phyloP scores from a whole-genome alignment of 2,329 filamentous ascomycete species.

The Chaetomiaceae sp. region DNA sequence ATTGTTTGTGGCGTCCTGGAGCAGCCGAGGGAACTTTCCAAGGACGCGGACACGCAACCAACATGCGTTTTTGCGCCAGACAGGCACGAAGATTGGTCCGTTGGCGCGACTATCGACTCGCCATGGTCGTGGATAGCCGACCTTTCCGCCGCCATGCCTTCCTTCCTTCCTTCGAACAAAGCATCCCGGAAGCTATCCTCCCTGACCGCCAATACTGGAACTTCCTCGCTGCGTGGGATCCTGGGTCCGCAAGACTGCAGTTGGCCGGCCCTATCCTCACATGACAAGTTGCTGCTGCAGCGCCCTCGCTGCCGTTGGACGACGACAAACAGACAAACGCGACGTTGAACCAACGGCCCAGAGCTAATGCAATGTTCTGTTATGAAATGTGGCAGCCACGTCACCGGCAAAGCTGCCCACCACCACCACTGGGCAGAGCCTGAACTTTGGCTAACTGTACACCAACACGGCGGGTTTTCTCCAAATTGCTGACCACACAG shows the following conservation, averaged over 20 bases:
- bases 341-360: not conserved
- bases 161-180: not conserved
- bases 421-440: too few relatives aligned
- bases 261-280: not conserved
- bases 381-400: not conserved
- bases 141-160: not conserved
- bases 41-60: conserved; percentile 1
- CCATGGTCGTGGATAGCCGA: conserved; percentile 11
- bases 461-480: too few relatives aligned
- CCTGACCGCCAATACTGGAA: not conserved
- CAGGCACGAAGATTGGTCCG: conserved; percentile 10
- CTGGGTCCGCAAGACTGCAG: not conserved
- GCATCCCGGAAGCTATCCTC: not conserved
- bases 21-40: not conserved
- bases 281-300: conserved; percentile 14
- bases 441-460: too few relatives aligned
- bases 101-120: conserved; percentile 19
- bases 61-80: conserved; percentile 16
- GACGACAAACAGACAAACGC: not conserved
- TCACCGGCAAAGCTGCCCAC: too few relatives aligned
- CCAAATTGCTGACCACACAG: too few relatives aligned
- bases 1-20: not conserved
- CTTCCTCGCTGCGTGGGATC: not conserved
- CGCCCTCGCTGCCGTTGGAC: not conserved
- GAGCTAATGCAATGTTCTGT: not conserved